Conservation (phyloP, 495 filamentous ascomycete genomes). For the Schizothecium vesticola region DNA sequence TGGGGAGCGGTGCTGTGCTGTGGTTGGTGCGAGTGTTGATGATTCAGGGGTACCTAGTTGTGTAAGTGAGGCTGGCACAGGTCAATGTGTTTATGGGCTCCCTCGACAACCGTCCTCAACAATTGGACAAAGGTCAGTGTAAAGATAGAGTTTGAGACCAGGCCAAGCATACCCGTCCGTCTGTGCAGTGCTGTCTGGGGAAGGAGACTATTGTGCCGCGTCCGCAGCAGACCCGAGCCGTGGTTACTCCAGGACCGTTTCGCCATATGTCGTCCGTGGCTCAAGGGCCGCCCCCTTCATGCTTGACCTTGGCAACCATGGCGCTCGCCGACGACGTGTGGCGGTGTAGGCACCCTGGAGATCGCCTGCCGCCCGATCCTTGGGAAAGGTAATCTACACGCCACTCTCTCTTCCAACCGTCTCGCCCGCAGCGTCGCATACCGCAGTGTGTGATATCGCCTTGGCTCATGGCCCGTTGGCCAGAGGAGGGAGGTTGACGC, state of each 20-base stretch:
- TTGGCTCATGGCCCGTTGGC: background rate
- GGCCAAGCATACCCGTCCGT: background rate
- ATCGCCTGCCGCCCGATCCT: background rate
- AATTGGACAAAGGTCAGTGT: background rate
- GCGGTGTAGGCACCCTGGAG: background rate
- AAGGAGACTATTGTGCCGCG: background rate
- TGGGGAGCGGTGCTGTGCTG: background rate
- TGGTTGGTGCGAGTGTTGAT: background rate
- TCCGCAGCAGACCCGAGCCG: background rate
- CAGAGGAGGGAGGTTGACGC: background rate
- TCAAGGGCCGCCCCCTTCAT: background rate
- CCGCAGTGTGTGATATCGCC: slow-evolving; percentile 10
- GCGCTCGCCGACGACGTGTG: background rate
- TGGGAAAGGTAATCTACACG: background rate
- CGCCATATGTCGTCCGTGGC: background rate
- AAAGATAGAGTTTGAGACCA: background rate
- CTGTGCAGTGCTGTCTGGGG: background rate
- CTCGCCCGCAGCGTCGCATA: background rate
- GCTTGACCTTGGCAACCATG: background rate
- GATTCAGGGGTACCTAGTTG: background rate
- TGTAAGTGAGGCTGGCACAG: background rate
- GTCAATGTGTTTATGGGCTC: background rate
- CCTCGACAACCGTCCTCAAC: background rate
- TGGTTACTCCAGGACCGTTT: background rate
- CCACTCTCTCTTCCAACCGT: background rate